Evolutionary conservation across 2,329 filamentous ascomycete species (phyloP), one percentile per base, ranked within the genome.

Genomic region (Cytospora piceae): DNA sequence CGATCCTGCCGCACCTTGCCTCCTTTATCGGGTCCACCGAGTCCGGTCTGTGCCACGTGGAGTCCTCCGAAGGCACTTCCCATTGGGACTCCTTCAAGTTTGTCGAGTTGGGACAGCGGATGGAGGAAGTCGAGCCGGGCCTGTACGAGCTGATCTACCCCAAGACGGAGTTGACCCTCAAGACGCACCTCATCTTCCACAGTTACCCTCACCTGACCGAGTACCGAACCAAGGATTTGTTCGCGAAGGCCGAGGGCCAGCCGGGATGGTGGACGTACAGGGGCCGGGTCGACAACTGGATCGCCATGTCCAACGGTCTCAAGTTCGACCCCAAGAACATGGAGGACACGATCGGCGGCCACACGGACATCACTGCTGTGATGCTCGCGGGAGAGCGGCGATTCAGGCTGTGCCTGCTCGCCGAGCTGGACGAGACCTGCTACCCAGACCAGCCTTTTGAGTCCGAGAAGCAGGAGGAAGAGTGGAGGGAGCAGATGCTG

Each of bases 171-270:
- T 68, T 68, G 12, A 69, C 72, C 17, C 66, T 71, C 6, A 58
- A 53, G 58, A 66, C 64, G 7, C 34, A 62, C 46, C 24, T 66
- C 24, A 32, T 58, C 34, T 78, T 76, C 57, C 64, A 69, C 6
- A 69, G 74, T 3, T 78, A 76, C 59, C 75, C 73, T 0, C 68
- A 75, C 12, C 52, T 70, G 1, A 58, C 73, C 3, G 73, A 72
- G 42, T 78, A 77, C 42, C 69, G 69, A 7, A 78, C 76, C 27
- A 73, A 72, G 20, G 78, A 80, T 56, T 66, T 80, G 0, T 78
- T 72, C 46, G 65, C 67, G 29, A 71, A 51, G 4, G 76, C 73
- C 62, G 74, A 73, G 4, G 66, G 58, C 2, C 69, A 72, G 46
- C 17, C 66, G 0, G 66, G 71, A n/a, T 63, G 72, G 17, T 75